Evolutionary conservation across 805 yeast genomes (phyloP).

Genomic region (Candida loeiensis): DNA sequence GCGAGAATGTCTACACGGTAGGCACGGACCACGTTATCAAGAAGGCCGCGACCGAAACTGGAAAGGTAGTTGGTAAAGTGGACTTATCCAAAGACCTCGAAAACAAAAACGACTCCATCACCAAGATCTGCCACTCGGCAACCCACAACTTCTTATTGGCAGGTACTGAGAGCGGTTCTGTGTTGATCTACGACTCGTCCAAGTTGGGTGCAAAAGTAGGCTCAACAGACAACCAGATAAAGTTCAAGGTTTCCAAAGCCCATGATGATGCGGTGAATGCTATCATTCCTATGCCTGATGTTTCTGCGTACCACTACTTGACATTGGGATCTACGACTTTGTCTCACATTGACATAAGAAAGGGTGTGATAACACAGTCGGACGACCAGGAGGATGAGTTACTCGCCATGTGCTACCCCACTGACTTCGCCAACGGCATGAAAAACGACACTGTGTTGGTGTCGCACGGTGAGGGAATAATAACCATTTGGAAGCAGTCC

Average conservation of each 20-base stretch:
- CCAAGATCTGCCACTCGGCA: slow-evolving; percentile 44
- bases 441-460: slow-evolving; percentile 65
- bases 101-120: slow-evolving; percentile 29
- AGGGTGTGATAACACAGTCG: slow-evolving; percentile 59
- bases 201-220: slow-evolving; percentile 39
- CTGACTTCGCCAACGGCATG: slow-evolving; percentile 45
- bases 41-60: slow-evolving; percentile 65
- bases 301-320: slow-evolving; percentile 74
- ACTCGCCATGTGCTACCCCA: slow-evolving; percentile 64
- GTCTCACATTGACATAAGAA: slow-evolving; percentile 73
- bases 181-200: slow-evolving; percentile 60
- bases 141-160: slow-evolving; percentile 49
- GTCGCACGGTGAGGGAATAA: slow-evolving; percentile 88
- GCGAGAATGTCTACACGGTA: slow-evolving; percentile 57
- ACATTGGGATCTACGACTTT: slow-evolving; percentile 81
- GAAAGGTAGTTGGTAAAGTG: slow-evolving; percentile 66
- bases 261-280: slow-evolving; percentile 80
- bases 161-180: slow-evolving; percentile 68
- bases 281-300: slow-evolving; percentile 64
- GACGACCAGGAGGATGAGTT: slow-evolving; percentile 95
- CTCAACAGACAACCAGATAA: slow-evolving; percentile 22
- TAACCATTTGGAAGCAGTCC: slow-evolving; percentile 80
- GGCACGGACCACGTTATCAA: slow-evolving; percentile 83
- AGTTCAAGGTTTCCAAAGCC: slow-evolving; percentile 47
- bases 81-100: slow-evolving; percentile 19